A percentile compares a stretch with the other conserved stretches of the same genome.
Evolutionary conservation across 169 alveolate genomes (phyloP).

Genomic region (Hammondia hammondi): DNA sequence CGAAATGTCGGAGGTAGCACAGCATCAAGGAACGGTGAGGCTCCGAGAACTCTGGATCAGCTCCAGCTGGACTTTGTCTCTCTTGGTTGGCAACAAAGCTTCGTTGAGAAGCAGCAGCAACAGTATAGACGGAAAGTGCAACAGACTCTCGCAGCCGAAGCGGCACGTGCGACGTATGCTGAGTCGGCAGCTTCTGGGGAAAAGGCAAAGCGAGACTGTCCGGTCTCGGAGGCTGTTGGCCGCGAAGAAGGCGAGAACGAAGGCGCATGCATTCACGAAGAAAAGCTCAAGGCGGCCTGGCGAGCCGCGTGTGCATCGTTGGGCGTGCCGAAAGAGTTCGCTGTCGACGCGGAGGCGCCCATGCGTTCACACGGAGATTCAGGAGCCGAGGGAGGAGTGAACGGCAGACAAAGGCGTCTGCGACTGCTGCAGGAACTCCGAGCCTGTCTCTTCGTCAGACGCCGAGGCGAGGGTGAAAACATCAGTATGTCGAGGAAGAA

Average conservation of each 20-base stretch:
- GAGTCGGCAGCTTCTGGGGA: not conserved
- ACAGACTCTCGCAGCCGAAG: not conserved
- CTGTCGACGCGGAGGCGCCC: not conserved
- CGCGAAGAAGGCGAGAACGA: not conserved
- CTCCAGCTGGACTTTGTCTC: slow-evolving; percentile 47
- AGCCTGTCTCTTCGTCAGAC: slow-evolving; percentile 16
- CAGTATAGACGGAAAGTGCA: slow-evolving; percentile 15
- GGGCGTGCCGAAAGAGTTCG: not conserved
- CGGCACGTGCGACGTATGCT: not conserved
- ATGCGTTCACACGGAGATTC: not conserved
- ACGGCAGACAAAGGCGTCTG: not conserved
- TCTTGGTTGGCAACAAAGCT: slow-evolving; percentile 23
- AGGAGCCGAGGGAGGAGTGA: not conserved
- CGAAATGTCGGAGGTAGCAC: not conserved
- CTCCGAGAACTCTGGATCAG: slow-evolving; percentile 7
- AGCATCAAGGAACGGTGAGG: not conserved
- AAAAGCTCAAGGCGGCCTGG: slow-evolving; percentile 36
- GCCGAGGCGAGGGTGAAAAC: slow-evolving; percentile 23
- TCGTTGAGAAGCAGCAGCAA: slow-evolving; percentile 35
- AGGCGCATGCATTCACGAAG: slow-evolving; percentile 13
- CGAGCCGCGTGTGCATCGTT: slow-evolving; percentile 33
- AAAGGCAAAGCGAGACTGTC: not conserved
- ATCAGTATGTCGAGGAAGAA: not conserved
- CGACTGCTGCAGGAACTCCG: not conserved
- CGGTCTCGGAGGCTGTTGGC: not conserved